phyloP scores from a whole-genome alignment of 306 rosid genomes.

The Vigna angularis region DNA sequence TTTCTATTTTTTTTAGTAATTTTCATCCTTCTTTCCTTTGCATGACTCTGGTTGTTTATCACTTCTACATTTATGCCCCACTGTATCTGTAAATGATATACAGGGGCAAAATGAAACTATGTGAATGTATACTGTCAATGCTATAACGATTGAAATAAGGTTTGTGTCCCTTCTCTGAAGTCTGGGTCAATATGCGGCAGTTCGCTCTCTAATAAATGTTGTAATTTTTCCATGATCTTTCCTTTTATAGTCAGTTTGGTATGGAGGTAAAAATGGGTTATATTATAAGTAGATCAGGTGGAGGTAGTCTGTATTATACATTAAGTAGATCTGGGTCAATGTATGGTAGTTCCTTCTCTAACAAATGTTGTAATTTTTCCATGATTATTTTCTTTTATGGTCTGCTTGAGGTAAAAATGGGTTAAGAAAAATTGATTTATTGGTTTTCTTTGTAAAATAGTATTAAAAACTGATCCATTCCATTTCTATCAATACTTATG shows the following conservation, averaged over 20 bases:
- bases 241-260: not conserved
- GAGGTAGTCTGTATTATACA: too few relatives aligned
- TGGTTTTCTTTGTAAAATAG: not conserved
- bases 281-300: too few relatives aligned
- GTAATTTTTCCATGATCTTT: constrained; percentile 17
- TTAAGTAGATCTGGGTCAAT: too few relatives aligned
- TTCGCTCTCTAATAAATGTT: constrained; percentile 4
- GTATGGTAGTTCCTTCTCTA: not conserved
- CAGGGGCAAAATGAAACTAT: not conserved
- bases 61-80: not conserved
- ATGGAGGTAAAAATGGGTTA: not conserved
- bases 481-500: not conserved
- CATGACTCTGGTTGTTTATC: not conserved
- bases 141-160: not conserved
- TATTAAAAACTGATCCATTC: not conserved
- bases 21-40: not conserved
- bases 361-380: constrained; percentile 14
- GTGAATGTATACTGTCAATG: not conserved
- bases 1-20: not conserved
- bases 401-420: not conserved
- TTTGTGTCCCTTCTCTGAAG: constrained; percentile 7
- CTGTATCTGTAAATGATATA: not conserved
- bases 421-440: not conserved
- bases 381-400: constrained; percentile 3
- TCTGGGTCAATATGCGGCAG: not conserved